Percentiles rank a stretch among this genome's conserved stretches.
These are phyloP conservation scores for Copromyces sp. DNA, from an alignment of 495 filamentous ascomycete species.

Conservation along the genomic window DNA sequence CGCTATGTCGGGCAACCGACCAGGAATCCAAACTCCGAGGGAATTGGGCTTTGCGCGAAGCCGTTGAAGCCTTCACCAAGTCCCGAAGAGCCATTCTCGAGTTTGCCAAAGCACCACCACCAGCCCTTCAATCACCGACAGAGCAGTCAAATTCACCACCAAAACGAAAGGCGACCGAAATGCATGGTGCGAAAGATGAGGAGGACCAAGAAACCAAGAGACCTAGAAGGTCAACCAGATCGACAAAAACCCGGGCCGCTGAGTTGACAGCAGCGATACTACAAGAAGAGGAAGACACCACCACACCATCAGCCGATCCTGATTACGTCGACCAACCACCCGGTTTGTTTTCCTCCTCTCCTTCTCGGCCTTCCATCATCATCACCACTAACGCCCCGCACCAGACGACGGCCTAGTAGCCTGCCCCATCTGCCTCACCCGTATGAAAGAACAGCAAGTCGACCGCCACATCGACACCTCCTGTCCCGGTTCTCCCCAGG, in stretches of 20 bases:
- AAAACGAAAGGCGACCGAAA: slow-evolving; percentile 45
- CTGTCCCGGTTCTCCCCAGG: slow-evolving; percentile 27
- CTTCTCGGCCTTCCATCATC: background rate
- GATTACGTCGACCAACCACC: slow-evolving; percentile 21
- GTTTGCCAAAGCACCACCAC: slow-evolving; percentile 41
- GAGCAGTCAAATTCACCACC: slow-evolving; percentile 4
- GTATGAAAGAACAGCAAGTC: slow-evolving; percentile 68
- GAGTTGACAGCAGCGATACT: slow-evolving; percentile 27
- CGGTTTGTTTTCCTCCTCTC: slow-evolving; percentile 4
- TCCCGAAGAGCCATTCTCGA: slow-evolving; percentile 52
- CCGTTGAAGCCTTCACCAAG: slow-evolving; percentile 67
- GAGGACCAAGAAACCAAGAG: slow-evolving; percentile 29
- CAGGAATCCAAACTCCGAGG: slow-evolving; percentile 75
- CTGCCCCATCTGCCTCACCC: slow-evolving; percentile 70
- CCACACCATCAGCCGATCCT: slow-evolving; percentile 9
- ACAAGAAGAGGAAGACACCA: slow-evolving; percentile 23
- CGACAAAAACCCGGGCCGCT: slow-evolving; percentile 27
- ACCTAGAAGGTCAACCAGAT: slow-evolving; percentile 34
- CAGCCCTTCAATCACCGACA: background rate
- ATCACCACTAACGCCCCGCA: slow-evolving; percentile 15
- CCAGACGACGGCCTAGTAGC: slow-evolving; percentile 63
- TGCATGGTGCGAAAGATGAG: slow-evolving; percentile 27
- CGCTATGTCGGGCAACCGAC: slow-evolving; percentile 63
- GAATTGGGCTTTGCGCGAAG: slow-evolving; percentile 74
- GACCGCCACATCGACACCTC: slow-evolving; percentile 68